Base-by-base conservation (phyloP, 2,329 filamentous ascomycete species). In the Colletotrichum endophyticum region DNA sequence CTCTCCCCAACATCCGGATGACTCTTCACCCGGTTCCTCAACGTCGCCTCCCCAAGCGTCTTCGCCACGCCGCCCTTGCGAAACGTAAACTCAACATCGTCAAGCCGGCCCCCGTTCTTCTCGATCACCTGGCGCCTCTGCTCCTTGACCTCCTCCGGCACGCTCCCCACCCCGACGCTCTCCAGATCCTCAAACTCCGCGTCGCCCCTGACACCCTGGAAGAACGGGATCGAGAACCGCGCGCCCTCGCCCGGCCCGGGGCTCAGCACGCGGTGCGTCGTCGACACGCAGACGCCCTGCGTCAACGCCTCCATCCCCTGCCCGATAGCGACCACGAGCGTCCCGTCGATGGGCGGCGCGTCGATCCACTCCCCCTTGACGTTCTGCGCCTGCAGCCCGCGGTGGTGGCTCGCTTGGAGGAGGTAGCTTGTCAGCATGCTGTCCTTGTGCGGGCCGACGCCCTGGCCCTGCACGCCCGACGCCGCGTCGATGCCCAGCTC, bases 41-140 rank as follows among this genome's bases (percentile, higher is more conserved):
- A 86, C 75, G 95, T 98, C 13, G 95, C 95, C 87, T 98, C 95
- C 6, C 95, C 95, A 11, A 98, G 85, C 79, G 91, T 93, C 82
- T 90, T 92, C 19, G 92, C 91, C 82, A 89, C 91, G 72, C 91
- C 88, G 19, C 94, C 94, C 77, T 89, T 92, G 28, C 93, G 90
- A 81, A 98, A 98, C 4, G 95, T 97, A 83, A 97, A 98, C 86
- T 98, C 95, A 62, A 96, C 95, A 81, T 96, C 95, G 80, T 95
- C 94, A 59, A 92, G 83, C 53, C 91, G 88, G 86, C 2, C 91
- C 92, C 89, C 89, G 62, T 91, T 91, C 63, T 84, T 84, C 80
- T 87, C 88, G 3, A 94, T 81, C 25, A 95, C 88, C 78, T 87
- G 85, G 78, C 91, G 86, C 66, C 94, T 88, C 86, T 94, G 88